Evolutionary conservation across 768 basidiomycete species (phyloP), one percentile per base, ranked within the genome.

Genomic region (Saitozyma podzolica): DNA sequence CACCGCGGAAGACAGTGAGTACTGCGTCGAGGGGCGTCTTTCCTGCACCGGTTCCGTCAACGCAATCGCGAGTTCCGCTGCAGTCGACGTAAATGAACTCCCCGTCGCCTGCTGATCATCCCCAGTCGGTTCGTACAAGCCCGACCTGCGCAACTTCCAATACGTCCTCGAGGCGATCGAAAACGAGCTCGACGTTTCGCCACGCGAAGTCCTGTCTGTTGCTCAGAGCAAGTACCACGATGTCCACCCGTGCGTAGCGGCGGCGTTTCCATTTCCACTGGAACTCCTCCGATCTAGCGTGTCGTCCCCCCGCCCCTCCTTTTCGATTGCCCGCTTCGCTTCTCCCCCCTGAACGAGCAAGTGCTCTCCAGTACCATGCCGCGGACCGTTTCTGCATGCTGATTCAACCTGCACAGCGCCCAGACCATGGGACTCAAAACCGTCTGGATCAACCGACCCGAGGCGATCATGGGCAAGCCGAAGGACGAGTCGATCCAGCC

Each of bases 61-160:
- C n/a, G 29, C 29, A 29, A 29, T 29, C 29, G 29, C 29, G 29
- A 29, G 29, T 40, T 40, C 45, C 16, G 17, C 20, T n/a, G 48
- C 58, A 60, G 58, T 42, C 58, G 17, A 10, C 14, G 20, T 40
- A 4, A 58, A 48, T 2, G 11, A 13, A n/a, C 14, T 58, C 9
- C n/a, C 9, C 10, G 51, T 45, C 41, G 51, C 29, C 29, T 53
- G 37, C 50, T 59, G 49, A 50, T 48, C 29, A 29, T 29, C 16
- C 54, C 41, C 49, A 71, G 69, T 71, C 48, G 69, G 66, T 37
- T 55, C 54, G 6, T 68, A 71, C 54, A 71, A 71, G 48, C 69
- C 69, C n/a, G 66, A 67, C 43, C 47, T 65, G 17, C 37, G 69
- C 2, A 71, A 68, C 58, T 71, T 71, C 50, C 42, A 66, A 4